phyloP scores from a whole-genome alignment of 2,329 filamentous ascomycete species.

The Colletotrichum higginsianum region DNA sequence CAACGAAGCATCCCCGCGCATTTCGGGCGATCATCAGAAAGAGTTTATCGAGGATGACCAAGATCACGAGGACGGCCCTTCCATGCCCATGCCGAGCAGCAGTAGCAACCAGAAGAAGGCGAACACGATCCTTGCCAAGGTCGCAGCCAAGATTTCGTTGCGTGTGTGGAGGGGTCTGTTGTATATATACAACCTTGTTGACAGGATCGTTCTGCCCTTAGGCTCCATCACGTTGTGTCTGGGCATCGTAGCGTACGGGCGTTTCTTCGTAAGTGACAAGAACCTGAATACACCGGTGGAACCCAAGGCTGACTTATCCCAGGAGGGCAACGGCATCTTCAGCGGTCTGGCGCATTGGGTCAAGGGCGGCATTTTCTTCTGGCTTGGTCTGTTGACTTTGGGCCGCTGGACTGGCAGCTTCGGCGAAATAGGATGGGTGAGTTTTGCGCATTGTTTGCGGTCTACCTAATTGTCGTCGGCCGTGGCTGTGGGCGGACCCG shows the following conservation, averaged over 20 bases:
- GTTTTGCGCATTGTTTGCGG: slow-evolving; percentile 45
- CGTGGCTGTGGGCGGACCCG: not conserved
- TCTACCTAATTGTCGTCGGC: not conserved
- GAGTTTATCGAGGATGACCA: slow-evolving; percentile 67
- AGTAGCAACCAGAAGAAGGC: slow-evolving; percentile 54
- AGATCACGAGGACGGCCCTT: slow-evolving; percentile 51
- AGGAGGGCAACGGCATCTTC: slow-evolving; percentile 81
- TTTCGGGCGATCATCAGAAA: slow-evolving; percentile 47
- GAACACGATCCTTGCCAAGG: slow-evolving; percentile 66
- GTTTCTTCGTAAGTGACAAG: slow-evolving; percentile 81
- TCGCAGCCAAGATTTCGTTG: slow-evolving; percentile 67
- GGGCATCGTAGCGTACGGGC: slow-evolving; percentile 83
- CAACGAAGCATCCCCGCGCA: slow-evolving; percentile 56
- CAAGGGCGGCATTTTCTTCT: slow-evolving; percentile 96
- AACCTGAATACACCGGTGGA: not conserved
- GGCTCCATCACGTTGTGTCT: slow-evolving; percentile 81
- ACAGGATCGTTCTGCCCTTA: slow-evolving; percentile 83
- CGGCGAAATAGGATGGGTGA: slow-evolving; percentile 87
- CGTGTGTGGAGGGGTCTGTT: slow-evolving; percentile 71
- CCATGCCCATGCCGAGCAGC: slow-evolving; percentile 60
- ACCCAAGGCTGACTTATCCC: slow-evolving; percentile 12
- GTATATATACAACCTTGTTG: slow-evolving; percentile 76
- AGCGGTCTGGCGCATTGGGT: slow-evolving; percentile 93
- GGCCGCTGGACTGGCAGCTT: slow-evolving; percentile 94
- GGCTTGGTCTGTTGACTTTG: slow-evolving; percentile 88